These are phyloP conservation scores for Penicillium corylophilum DNA, from an alignment of 2,329 filamentous ascomycete genomes.

Conservation along the genomic window DNA sequence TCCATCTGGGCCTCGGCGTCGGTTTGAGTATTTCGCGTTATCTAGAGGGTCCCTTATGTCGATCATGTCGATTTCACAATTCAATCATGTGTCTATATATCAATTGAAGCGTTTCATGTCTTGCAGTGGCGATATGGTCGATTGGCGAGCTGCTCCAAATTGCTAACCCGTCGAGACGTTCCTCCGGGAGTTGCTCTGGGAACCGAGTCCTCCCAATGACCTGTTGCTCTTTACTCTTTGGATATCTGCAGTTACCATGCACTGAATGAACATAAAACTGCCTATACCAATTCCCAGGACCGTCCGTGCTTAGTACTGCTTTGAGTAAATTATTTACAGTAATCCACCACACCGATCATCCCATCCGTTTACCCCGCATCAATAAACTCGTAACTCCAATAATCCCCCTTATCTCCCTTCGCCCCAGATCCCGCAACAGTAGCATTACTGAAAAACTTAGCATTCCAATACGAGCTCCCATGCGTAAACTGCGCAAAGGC, in stretches of 20 bases:
- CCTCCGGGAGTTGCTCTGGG: too few relatives aligned
- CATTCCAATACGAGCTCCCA: constrained; percentile 24
- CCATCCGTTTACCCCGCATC: constrained; percentile 11
- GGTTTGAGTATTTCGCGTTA: not conserved
- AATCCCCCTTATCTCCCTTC: constrained; percentile 14
- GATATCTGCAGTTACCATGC: too few relatives aligned
- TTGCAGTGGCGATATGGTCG: not conserved
- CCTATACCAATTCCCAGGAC: too few relatives aligned
- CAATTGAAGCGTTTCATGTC: not conserved
- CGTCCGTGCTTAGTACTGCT: too few relatives aligned
- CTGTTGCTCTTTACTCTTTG: too few relatives aligned
- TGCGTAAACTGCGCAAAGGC: constrained; percentile 15
- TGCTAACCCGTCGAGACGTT: too few relatives aligned
- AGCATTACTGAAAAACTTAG: constrained; percentile 18
- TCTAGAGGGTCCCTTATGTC: not conserved
- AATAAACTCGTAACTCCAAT: constrained; percentile 21
- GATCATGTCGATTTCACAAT: not conserved
- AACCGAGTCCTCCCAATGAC: too few relatives aligned
- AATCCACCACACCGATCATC: not conserved
- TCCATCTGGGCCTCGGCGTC: not conserved
- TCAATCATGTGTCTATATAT: not conserved
- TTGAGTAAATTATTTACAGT: constrained; percentile 1
- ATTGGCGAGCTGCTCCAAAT: not conserved
- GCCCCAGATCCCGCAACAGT: constrained; percentile 6
- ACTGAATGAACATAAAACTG: too few relatives aligned